Base-by-base conservation (phyloP, 768 basidiomycete genomes). In the Hypsizygus marmoreus region DNA sequence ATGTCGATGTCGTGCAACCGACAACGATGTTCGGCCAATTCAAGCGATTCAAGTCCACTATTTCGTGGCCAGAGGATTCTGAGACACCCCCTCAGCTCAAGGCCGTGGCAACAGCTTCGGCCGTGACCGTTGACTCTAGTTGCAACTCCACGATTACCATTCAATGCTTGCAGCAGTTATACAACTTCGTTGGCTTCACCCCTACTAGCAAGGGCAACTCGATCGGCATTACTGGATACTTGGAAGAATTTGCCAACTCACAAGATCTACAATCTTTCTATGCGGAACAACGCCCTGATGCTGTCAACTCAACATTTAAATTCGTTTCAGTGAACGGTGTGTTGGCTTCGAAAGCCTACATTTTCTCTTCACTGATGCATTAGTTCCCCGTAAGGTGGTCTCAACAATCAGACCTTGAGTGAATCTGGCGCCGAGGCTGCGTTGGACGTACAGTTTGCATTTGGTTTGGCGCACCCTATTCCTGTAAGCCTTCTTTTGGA, bases 1-100 rank as follows among this genome's bases (percentile, higher is more conserved):
- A 88, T 55, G 58, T 88, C 40, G 82, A 86, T 37, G 64, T 87
- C 24, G 67, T 88, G 24, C 81, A 85, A 45, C 86, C 86, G 0
- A 87, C 87, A 0, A 88, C 84, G 1, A 74, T 79, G 61, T 89
- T 88, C 50, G 72, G 74, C n/a, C 74, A 75, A 43, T 65, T 77
- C 44, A 76, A 71, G 50, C 63, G 64, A 6, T 64, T 76, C 42
- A 71, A 56, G 51, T 74, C 74, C 9, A 77, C 68, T 0, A 53
- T 79, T n/a, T n/a, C n/a, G n/a, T n/a, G n/a, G n/a, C n/a, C n/a
- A n/a, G n/a, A n/a, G n/a, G n/a, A n/a, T n/a, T n/a, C n/a, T n/a
- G n/a, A n/a, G n/a, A n/a, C n/a, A n/a, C n/a, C n/a, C n/a, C n/a
- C n/a, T n/a, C n/a, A n/a, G n/a, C n/a, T n/a, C n/a, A n/a, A n/a